Evolutionary conservation across 2,329 filamentous ascomycete species (phyloP), one percentile per base, ranked within the genome.

Genomic region (Calonectria hongkongensis): DNA sequence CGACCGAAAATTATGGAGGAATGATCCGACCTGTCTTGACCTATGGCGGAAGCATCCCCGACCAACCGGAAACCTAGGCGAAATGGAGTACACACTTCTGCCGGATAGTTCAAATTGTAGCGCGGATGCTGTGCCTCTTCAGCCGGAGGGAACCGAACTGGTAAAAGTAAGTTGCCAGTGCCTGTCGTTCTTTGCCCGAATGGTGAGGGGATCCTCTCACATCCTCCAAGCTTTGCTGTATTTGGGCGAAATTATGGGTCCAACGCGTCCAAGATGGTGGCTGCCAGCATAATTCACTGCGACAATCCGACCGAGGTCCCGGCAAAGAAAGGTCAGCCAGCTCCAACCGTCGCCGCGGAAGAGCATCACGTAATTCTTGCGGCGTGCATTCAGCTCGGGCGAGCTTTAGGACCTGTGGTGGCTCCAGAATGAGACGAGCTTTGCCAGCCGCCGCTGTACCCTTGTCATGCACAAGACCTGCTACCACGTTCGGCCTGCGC

Each of bases 131-230:
- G 54, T 60, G 54, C 54, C 54, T 60, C 54, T 60, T 16, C 18
- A 36, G 21, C 33, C 54, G 54, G 54, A 60, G 33, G n/a, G 21
- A 60, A 60, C 54, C 54, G 54, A 60, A 60, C 25, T 60, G 54
- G 54, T 41, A 60, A 60, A 60, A 15, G 36, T 12, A 27, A 60
- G 41, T 60, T 15, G 54, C 33, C 21, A 21, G 54, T 60, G 21
- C 54, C 54, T 60, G 54, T 41, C 21, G 54, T 15, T 60, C 54
- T n/a, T 60, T 60, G 54, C 54, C 54, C 54, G 54, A 60, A 60
- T 25, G 2, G 54, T 60, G 54, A 41, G 36, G 25, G 21, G 21
- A 60, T 41, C 36, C 33, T 18, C 18, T 7, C 54, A 27, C 18
- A 8, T 9, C 7, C 21, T 6, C 36, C 21, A 39, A 39, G 15